Evolutionary conservation across 345 rosid species (phyloP), one percentile per base, ranked within the genome.

Genomic region (Hibiscus syriacus): DNA sequence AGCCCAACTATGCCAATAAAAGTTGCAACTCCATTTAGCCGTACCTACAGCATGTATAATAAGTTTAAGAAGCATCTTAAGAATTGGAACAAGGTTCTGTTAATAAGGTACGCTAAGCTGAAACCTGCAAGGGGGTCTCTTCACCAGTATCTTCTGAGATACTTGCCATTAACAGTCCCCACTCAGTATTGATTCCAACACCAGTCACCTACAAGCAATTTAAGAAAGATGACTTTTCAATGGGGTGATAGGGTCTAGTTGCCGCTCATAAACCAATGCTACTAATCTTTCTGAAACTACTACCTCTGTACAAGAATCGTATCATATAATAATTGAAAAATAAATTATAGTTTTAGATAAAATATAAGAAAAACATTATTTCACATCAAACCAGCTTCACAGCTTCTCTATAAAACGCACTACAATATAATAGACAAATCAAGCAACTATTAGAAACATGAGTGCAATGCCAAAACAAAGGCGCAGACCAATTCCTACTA

Each of bases 91-190:
- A 32, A 55, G 23, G 45, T 45, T 53, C 26, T 6, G 6, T 29
- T 50, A 58, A n/a, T n/a, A n/a, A 67, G 45, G 41, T 5, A 23
- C 12, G 58, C 43, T n/a, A 67, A 53, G 71, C 74, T 23, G 10
- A 75, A 68, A 92, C 99, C 98, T 95, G 99, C 83, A 95, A 80
- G 7, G 99, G 99, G 43, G 99, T 95, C 82, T 95, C 99, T 88
- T 95, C 98, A 34, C 99, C 99, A 26, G 90, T 90, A 70, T 95
- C 99, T 73, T 95, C 99, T 41, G 96, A 90, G 74, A 95, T 90
- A 73, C 96, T 95, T 73, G 98, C 98, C 99, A 95, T 95, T 79
- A 95, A 75, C 77, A 95, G 72, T 76, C 98, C 99, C 99, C 99
- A 94, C 73, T 94, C 99, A 3, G 99, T 94, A 77, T 94, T 94